Evolutionary conservation across 2,329 filamentous ascomycete genomes (phyloP).

Genomic region (Beauveria varroae): DNA sequence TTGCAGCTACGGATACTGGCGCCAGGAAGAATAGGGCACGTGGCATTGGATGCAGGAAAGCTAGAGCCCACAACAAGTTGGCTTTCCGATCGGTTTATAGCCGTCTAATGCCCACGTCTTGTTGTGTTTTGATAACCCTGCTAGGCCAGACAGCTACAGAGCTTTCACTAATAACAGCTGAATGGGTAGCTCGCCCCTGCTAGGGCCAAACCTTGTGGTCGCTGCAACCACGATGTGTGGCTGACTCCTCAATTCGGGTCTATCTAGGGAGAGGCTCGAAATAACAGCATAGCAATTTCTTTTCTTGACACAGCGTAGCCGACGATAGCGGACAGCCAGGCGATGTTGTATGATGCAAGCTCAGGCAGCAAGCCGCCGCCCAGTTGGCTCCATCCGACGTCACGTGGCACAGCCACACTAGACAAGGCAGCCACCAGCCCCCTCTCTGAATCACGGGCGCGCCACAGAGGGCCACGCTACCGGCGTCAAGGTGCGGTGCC

Average conservation of each 20-base stretch:
- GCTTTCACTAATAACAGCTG: not conserved
- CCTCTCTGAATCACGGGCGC: not conserved
- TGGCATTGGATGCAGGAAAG: not conserved
- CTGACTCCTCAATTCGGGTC: not conserved
- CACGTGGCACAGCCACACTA: conserved; percentile 9
- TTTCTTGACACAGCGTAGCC: no score
- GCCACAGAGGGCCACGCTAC: not conserved
- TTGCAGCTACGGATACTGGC: no score
- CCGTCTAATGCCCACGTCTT: not conserved
- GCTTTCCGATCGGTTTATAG: not conserved
- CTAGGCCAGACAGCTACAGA: not conserved
- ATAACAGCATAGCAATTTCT: not conserved
- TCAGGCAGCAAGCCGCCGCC: not conserved
- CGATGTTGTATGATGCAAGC: not conserved
- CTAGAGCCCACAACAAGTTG: not conserved
- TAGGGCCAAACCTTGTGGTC: not conserved
- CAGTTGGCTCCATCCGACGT: not conserved
- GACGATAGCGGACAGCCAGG: no score
- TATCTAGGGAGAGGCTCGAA: not conserved
- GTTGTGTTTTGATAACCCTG: not conserved
- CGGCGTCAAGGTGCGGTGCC: not conserved
- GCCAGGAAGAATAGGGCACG: not conserved
- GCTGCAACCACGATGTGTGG: not conserved
- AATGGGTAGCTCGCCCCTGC: not conserved
- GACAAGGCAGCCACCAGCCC: not conserved